Percentiles rank a stretch among this genome's conserved stretches.
These are phyloP conservation scores for Lasiodiplodia gonubiensis DNA, from an alignment of 2,329 filamentous ascomycete species.

Conservation along the genomic window DNA sequence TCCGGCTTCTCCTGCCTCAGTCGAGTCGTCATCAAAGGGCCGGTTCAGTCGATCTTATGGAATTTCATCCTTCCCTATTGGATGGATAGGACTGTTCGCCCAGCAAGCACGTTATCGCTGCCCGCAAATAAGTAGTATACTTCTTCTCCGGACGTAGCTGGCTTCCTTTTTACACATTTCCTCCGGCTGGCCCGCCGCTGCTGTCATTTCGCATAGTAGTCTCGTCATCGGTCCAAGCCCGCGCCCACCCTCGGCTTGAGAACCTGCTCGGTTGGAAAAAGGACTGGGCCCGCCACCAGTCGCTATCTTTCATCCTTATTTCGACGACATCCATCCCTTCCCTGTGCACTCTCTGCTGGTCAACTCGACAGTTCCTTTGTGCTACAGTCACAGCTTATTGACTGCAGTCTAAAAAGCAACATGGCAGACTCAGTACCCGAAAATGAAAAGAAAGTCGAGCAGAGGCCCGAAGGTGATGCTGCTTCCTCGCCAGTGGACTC, in stretches of 20 bases:
- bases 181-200: constrained; percentile 9
- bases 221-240: not conserved
- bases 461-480: not conserved
- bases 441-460: constrained; percentile 16
- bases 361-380: no score
- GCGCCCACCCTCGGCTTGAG: not conserved
- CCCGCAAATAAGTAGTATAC: not conserved
- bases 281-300: not conserved
- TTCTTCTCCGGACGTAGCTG: not conserved
- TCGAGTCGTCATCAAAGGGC: not conserved
- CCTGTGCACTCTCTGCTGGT: not conserved
- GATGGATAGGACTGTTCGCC: not conserved
- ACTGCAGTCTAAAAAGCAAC: not conserved
- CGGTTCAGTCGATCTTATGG: not conserved
- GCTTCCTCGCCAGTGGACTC: constrained; percentile 1
- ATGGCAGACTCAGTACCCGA: constrained; percentile 5
- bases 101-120: not conserved
- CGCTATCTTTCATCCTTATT: not conserved
- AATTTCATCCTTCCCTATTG: not conserved
- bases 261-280: constrained; percentile 2
- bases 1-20: not conserved
- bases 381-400: not conserved
- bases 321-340: not conserved
- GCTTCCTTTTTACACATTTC: not conserved
- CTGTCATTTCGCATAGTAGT: constrained; percentile 2